Percentiles rank a stretch among this genome's conserved stretches.
Conservation (phyloP, 495 filamentous ascomycete species). For the Tuber borchii region DNA sequence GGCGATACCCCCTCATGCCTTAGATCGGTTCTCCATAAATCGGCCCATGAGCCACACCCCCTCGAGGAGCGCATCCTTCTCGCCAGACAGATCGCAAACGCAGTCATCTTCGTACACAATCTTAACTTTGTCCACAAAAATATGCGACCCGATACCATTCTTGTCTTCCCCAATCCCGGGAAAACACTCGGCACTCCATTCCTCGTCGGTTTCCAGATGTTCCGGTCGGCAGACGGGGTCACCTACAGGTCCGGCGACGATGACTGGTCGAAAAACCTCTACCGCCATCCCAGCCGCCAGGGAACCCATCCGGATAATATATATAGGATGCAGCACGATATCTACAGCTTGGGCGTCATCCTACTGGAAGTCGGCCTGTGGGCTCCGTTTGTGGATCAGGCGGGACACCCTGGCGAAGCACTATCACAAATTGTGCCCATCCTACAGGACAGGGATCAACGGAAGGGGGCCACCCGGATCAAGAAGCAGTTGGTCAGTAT, state of each 20-base stretch:
- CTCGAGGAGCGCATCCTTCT: slow-evolving; percentile 44
- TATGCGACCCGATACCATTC: slow-evolving; percentile 51
- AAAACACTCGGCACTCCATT: slow-evolving; percentile 40
- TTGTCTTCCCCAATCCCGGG: slow-evolving; percentile 44
- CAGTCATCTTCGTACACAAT: slow-evolving; percentile 50
- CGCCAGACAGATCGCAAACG: slow-evolving; percentile 46
- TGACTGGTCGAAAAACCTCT: slow-evolving; percentile 49
- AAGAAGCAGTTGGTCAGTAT: slow-evolving; percentile 46
- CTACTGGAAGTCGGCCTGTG: slow-evolving; percentile 59
- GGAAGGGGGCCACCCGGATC: slow-evolving; percentile 34
- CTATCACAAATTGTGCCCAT: slow-evolving; percentile 15
- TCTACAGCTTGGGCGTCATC: slow-evolving; percentile 58
- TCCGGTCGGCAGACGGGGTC: slow-evolving; percentile 45
- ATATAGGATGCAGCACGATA: slow-evolving; percentile 59
- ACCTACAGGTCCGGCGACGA: slow-evolving; percentile 46
- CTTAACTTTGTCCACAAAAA: slow-evolving; percentile 55
- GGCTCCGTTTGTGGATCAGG: slow-evolving; percentile 46
- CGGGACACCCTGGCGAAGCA: background rate
- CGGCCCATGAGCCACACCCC: slow-evolving; percentile 29
- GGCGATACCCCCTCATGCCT: slow-evolving; percentile 19
- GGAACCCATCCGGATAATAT: slow-evolving; percentile 44
- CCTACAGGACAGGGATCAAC: slow-evolving; percentile 13
- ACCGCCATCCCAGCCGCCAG: slow-evolving; percentile 53
- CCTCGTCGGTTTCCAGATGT: slow-evolving; percentile 51
- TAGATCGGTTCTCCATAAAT: slow-evolving; percentile 37